A percentile compares a stretch with the other conserved stretches of the same genome.
Evolutionary conservation across 148 eudicot species (phyloP).

Genomic region (Salicornia ramosissima): DNA sequence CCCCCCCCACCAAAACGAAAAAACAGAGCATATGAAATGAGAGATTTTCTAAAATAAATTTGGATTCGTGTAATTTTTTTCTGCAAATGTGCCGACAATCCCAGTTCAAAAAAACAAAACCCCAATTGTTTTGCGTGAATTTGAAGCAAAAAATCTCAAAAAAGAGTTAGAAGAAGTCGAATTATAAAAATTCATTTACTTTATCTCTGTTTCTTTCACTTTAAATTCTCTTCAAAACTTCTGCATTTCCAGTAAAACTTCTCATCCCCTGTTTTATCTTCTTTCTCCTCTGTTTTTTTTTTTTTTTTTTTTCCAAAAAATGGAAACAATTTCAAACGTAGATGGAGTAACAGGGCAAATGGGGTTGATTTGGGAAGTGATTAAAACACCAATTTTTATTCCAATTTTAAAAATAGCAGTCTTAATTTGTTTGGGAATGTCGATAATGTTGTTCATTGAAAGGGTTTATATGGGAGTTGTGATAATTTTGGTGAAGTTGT

Average conservation of each 20-base stretch:
- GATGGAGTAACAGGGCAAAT: constrained; percentile 19
- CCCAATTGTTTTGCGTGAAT: constrained; percentile 29
- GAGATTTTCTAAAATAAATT: neutral
- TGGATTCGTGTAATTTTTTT: neutral
- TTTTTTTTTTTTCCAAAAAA: constrained; percentile 10
- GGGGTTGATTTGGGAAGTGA: constrained; percentile 49
- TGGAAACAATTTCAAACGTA: constrained; percentile 33
- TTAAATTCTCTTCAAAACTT: neutral
- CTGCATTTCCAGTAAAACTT: constrained; percentile 5
- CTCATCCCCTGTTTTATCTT: constrained; percentile 12
- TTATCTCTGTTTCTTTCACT: neutral
- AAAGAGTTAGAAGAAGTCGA: constrained; percentile 15
- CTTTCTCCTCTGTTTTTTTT: constrained; percentile 16
- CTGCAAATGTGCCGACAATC: constrained; percentile 4
- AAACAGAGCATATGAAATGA: neutral
- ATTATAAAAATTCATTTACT: neutral
- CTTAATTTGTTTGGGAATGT: constrained; percentile 47
- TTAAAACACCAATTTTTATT: constrained; percentile 43
- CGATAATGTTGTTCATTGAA: constrained; percentile 58
- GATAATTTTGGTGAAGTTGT: constrained; percentile 37
- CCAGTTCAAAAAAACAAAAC: neutral
- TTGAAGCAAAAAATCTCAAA: constrained; percentile 31
- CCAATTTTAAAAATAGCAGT: constrained; percentile 44
- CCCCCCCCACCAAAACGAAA: too few relatives aligned
- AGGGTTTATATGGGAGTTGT: constrained; percentile 62